Percentiles rank a stretch among this genome's conserved stretches.
Conservation (phyloP, 495 filamentous ascomycete species). For the Xanthoparmelia taractica region DNA sequence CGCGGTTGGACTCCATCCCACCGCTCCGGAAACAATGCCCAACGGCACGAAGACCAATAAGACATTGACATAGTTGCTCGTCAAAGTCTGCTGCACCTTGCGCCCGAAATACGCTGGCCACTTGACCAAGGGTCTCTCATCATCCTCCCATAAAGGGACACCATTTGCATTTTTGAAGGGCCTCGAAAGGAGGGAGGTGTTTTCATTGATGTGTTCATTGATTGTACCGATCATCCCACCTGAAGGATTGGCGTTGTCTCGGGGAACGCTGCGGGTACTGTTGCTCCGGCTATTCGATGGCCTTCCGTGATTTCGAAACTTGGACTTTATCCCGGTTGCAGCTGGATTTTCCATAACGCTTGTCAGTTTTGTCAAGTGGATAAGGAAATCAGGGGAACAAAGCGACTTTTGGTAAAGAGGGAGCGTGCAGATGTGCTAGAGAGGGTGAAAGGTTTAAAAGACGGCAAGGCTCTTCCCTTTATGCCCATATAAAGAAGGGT, state of each 20-base stretch:
- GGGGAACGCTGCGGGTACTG: constrained; percentile 18
- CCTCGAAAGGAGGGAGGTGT: constrained; percentile 31
- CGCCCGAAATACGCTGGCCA: constrained; percentile 47
- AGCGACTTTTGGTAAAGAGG: background rate
- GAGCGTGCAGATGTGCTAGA: background rate
- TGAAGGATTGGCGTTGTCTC: constrained; percentile 1
- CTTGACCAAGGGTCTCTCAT: constrained; percentile 42
- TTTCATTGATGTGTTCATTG: constrained; percentile 26
- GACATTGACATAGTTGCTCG: constrained; percentile 72
- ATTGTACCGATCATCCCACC: background rate
- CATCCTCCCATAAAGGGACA: constrained; percentile 25
- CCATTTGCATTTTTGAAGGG: constrained; percentile 14
- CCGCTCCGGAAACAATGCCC: constrained; percentile 69
- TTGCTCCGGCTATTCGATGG: constrained; percentile 16
- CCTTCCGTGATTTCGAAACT: constrained; percentile 15
- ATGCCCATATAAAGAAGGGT: background rate
- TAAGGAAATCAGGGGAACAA: background rate
- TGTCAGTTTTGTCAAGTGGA: constrained; percentile 7
- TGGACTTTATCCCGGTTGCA: constrained; percentile 13
- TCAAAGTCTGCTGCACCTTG: constrained; percentile 47
- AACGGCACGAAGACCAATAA: constrained; percentile 84
- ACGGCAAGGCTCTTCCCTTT: background rate
- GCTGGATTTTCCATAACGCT: constrained; percentile 18
- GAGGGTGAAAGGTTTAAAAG: background rate
- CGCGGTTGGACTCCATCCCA: constrained; percentile 64